Percentiles rank a stretch among this genome's conserved stretches.
Conservation (phyloP, 2,329 filamentous ascomycete genomes). For the Madurella mycetomatis region DNA sequence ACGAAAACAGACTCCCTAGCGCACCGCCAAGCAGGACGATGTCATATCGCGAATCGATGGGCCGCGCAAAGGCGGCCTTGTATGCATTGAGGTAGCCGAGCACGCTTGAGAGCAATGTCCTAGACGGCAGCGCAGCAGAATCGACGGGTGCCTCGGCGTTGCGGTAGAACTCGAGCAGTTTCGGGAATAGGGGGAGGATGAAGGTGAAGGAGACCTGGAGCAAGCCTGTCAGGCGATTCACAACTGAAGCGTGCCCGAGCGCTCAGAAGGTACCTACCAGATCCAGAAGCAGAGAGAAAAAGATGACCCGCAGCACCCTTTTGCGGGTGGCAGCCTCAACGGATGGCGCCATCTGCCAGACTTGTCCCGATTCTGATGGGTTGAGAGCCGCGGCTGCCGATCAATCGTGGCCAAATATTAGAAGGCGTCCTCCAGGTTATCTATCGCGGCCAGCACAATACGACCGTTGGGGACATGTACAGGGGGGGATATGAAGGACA, state of each 20-base stretch:
- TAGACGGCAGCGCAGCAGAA: slow-evolving; percentile 38
- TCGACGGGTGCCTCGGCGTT: slow-evolving; percentile 64
- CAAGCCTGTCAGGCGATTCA: slow-evolving; percentile 7
- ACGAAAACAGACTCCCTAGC: slow-evolving; percentile 84
- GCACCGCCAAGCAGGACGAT: slow-evolving; percentile 93
- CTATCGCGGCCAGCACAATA: slow-evolving; percentile 16
- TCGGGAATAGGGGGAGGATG: slow-evolving; percentile 92
- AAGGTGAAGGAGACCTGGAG: slow-evolving; percentile 93
- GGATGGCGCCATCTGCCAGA: slow-evolving; percentile 35
- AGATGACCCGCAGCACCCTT: slow-evolving; percentile 79
- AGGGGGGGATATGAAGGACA: not conserved
- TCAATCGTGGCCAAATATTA: not conserved
- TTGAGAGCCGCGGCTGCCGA: not conserved
- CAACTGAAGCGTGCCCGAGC: not conserved
- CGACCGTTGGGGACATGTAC: not conserved
- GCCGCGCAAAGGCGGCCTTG: slow-evolving; percentile 86
- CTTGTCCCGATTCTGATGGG: not conserved
- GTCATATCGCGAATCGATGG: slow-evolving; percentile 94
- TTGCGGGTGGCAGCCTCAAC: slow-evolving; percentile 61
- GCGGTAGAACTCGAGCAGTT: slow-evolving; percentile 93
- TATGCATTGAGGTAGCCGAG: slow-evolving; percentile 85
- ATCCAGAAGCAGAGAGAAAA: slow-evolving; percentile 84
- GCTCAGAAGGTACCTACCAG: slow-evolving; percentile 54
- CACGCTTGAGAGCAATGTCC: slow-evolving; percentile 72
- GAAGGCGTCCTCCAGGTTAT: not conserved